Conservation (phyloP, 2,329 filamentous ascomycete genomes). For the Juglanconis oblonga region DNA sequence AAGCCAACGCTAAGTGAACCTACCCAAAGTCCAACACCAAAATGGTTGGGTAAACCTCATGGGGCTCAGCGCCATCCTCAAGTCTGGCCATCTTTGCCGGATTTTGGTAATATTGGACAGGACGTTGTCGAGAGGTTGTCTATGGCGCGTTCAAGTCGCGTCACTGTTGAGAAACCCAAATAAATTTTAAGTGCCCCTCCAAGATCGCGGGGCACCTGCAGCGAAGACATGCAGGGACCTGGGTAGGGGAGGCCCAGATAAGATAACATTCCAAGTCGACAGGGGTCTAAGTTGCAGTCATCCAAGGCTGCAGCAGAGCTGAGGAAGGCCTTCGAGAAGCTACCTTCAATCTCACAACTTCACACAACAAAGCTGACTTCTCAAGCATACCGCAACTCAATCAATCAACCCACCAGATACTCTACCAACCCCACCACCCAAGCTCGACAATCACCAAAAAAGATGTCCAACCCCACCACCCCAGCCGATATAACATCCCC, state of each 20-base stretch:
- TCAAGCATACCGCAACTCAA: background rate
- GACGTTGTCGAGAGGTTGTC: background rate
- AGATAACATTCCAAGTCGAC: conserved; percentile 4
- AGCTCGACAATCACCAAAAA: background rate
- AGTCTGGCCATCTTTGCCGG: conserved; percentile 12
- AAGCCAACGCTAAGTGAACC: conserved; percentile 67
- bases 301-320: background rate
- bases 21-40: conserved; percentile 68
- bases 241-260: conserved; percentile 1
- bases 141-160: conserved; percentile 6
- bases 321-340: background rate
- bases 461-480: conserved; percentile 11
- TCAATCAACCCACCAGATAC: background rate
- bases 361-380: background rate
- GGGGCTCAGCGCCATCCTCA: conserved; percentile 14
- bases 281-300: conserved; percentile 16
- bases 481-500: conserved; percentile 41
- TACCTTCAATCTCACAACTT: background rate
- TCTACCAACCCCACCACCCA: background rate
- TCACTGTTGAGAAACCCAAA: background rate
- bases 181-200: conserved; percentile 10
- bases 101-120: background rate
- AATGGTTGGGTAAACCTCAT: conserved; percentile 54
- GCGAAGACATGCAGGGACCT: conserved; percentile 3
- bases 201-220: conserved; percentile 4